Evolutionary conservation across 176 grass and related monocot genomes (phyloP), one percentile per base, ranked within the genome.

Genomic region (Avena eriantha): DNA sequence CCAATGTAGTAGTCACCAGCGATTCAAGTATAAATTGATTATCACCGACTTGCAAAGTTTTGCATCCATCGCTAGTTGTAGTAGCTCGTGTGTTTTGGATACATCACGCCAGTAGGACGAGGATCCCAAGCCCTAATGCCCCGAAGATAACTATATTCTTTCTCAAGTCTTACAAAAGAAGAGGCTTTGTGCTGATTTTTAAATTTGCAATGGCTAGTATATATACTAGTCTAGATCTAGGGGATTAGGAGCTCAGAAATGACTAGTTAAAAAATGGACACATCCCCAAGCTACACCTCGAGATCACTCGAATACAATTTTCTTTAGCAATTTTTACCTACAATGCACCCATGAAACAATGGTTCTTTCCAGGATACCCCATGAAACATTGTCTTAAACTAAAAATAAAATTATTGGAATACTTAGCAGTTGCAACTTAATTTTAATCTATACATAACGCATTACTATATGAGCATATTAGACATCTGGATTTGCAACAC

Each of bases 171-270:
- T 19, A 55, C 7, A 55, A 19, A 55, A 55, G 36, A 39, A 39
- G 36, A 39, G 5, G 5, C 36, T 0, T 31, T 34, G 15, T 26
- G 46, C 59, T 19, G 8, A 10, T 23, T 83, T 83, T 18, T 12
- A 19, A 88, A 88, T 69, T 69, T 69, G 18, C 81, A 88, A 88
- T 64, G 81, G 87, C 87, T 88, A 88, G 26, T 39, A 39, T 39
- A 39, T 83, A 68, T 34, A 5, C 50, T 53, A 0, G 4, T 14
- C 4, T 53, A 53, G 14, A 17, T 3, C 50, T 53, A 17, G 50
- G 50, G 15, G 15, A 10, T 14, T 3, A 53, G 14, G 15, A 4
- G 50, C 3, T 53, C 50, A 1, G 3, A 53, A 53, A 53, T 53
- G 50, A 53, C 15, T 15, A 53, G 15, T 16, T 14, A 4, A 16